These are phyloP conservation scores for Globisporangium ultimum DNA, from an alignment of 352 stramenopile species.

Conservation along the genomic window DNA sequence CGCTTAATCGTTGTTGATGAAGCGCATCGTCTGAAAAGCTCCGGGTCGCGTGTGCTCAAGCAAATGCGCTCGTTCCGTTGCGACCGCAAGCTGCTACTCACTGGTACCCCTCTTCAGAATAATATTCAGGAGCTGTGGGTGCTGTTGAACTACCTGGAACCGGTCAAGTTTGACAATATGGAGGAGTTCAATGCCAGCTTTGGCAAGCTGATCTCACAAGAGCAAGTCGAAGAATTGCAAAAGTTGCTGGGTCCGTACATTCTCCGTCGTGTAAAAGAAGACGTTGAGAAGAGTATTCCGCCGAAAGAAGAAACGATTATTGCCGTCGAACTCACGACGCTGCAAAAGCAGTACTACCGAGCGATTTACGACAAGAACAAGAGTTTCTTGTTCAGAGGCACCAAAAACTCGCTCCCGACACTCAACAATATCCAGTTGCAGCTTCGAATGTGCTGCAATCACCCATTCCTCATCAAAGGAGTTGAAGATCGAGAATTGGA, in stretches of 20 bases:
- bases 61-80: constrained; percentile 84
- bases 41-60: constrained; percentile 80
- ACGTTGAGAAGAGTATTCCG: constrained; percentile 95
- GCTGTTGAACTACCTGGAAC: constrained; percentile 96
- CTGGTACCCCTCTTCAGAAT: constrained; percentile 97
- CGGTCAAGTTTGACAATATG: constrained; percentile 88
- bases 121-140: constrained; percentile 97
- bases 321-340: constrained; percentile 95
- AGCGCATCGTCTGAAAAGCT: constrained; percentile 77
- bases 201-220: constrained; percentile 88
- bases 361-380: constrained; percentile 99
- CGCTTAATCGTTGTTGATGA: constrained; percentile 82
- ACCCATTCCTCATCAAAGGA: constrained; percentile 98
- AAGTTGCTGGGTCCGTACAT: constrained; percentile 93
- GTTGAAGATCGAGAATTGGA: constrained; percentile 83
- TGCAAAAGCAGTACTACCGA: constrained; percentile 99
- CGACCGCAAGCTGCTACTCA: constrained; percentile 94
- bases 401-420: constrained; percentile 81
- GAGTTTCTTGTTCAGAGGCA: constrained; percentile 91
- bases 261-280: constrained; percentile 97
- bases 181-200: constrained; percentile 92
- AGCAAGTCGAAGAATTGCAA: constrained; percentile 94
- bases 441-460: constrained; percentile 99
- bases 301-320: constrained; percentile 97
- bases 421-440: constrained; percentile 99